Evolutionary conservation across 805 yeast genomes (phyloP), one percentile per base, ranked within the genome.

Genomic region (Saccharomycopsis capsularis): DNA sequence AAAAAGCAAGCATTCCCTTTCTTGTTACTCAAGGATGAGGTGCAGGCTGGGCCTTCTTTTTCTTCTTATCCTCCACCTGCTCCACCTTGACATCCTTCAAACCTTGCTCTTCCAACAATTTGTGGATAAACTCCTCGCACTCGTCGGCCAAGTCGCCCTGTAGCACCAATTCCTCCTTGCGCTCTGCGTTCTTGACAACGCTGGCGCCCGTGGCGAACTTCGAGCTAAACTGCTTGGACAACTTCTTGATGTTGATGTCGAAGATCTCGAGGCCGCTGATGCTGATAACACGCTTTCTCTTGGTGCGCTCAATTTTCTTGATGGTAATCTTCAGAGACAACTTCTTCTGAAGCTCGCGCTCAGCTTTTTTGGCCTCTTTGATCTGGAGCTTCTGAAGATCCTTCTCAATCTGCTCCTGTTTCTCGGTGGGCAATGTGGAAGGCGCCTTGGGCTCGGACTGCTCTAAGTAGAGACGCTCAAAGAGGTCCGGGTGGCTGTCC

Each of bases 141-240:
- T 84, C 95, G 56, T 89, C 96, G 50, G 89, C 84, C 40, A 90
- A 93, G 66, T 91, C 98, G 59, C 98, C 98, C 69, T 90, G 97
- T 52, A 90, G 83, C 51, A 87, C 77, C 49, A 90, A 79, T 62
- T 90, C 98, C 54, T 91, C 96, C 63, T 85, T 86, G 68, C 90
- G 90, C 56, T 90, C 98, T 3, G 81, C 89, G 55, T 80, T 85
- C 67, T 90, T 90, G 3, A 89, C 81, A 13, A 90, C 95, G 21
- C 93, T 81, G 25, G 96, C 91, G 45, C 98, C 98, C 6, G 97
- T 90, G 13, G 98, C 98, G 62, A 91, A 90, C 65, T 85, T 88
- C 32, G 93, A 82, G 0, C 97, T 93, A 66, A 91, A 90, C 0
- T 89, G 81, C 73, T 91, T 91, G 40, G 96, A 85, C 56, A 88